phyloP scores from a whole-genome alignment of 2,329 filamentous ascomycete species.

The Fusarium pseudoanthophilum region DNA sequence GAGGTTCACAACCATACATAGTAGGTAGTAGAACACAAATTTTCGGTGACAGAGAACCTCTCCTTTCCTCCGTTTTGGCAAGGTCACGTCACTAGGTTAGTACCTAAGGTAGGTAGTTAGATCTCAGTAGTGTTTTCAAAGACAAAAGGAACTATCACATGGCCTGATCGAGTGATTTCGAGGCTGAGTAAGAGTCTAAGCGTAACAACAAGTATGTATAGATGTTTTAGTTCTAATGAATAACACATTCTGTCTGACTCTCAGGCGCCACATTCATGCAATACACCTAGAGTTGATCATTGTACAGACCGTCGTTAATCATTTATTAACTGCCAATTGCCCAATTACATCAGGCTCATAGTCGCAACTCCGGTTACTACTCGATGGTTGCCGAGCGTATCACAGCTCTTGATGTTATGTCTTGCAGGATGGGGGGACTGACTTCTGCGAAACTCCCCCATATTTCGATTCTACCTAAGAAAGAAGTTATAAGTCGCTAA shows the following conservation, averaged over 20 bases:
- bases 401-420: not conserved
- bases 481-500: not conserved
- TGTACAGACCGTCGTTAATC: slow-evolving; percentile 2
- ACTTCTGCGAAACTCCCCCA: not conserved
- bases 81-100: not conserved
- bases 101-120: not conserved
- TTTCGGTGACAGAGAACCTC: not conserved
- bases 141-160: not conserved
- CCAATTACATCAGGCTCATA: not conserved
- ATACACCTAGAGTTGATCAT: slow-evolving; percentile 2
- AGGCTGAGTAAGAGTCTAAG: slow-evolving; percentile 11
- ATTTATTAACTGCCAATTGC: not conserved
- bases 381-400: not conserved
- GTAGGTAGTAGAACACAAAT: not conserved
- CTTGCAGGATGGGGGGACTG: not conserved
- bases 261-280: not conserved
- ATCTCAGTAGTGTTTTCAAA: not conserved
- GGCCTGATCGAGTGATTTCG: slow-evolving; percentile 2
- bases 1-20: not conserved
- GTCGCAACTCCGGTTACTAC: too few relatives aligned
- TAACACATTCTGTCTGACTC: not conserved
- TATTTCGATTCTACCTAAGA: not conserved
- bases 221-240: slow-evolving; percentile 1
- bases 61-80: not conserved
- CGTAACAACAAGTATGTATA: not conserved